Evolutionary conservation across 2,329 filamentous ascomycete genomes (phyloP).

Genomic region (Diaporthe citrichinensis): DNA sequence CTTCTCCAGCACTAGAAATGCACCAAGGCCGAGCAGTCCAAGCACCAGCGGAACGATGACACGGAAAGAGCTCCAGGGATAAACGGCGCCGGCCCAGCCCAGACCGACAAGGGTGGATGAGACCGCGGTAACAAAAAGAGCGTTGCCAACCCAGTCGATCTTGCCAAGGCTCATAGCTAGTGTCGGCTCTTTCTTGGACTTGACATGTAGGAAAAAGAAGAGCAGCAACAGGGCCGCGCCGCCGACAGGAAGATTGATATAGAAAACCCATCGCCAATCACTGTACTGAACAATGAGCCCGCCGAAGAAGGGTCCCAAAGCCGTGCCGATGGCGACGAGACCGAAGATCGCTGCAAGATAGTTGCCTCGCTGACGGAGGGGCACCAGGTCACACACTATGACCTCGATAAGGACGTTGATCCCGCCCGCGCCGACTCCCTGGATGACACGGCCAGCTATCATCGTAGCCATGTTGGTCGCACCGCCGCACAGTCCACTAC

Average conservation of each 20-base stretch:
- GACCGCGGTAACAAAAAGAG: slow-evolving; percentile 7
- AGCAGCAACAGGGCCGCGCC: slow-evolving; percentile 47
- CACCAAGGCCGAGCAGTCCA: background rate
- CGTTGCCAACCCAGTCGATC: slow-evolving; percentile 31
- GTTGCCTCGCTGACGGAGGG: slow-evolving; percentile 54
- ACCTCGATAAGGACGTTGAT: slow-evolving; percentile 52
- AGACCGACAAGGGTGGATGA: slow-evolving; percentile 17
- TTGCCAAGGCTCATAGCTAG: slow-evolving; percentile 4
- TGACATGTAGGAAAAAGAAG: slow-evolving; percentile 44
- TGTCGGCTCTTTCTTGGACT: background rate
- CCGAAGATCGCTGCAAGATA: slow-evolving; percentile 52
- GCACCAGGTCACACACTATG: slow-evolving; percentile 44
- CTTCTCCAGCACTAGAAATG: slow-evolving; percentile 29
- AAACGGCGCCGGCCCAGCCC: slow-evolving; percentile 12
- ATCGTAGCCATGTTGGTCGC: slow-evolving; percentile 60
- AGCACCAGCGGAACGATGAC: slow-evolving; percentile 8
- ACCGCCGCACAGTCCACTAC: slow-evolving; percentile 66
- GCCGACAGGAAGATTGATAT: slow-evolving; percentile 50
- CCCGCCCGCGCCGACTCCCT: slow-evolving; percentile 60
- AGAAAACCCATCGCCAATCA: slow-evolving; percentile 38
- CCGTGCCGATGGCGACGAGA: background rate
- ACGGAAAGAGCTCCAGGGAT: slow-evolving; percentile 13
- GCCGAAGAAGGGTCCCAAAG: slow-evolving; percentile 25
- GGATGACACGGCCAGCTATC: slow-evolving; percentile 63
- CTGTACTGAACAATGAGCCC: slow-evolving; percentile 24